These are phyloP conservation scores for Beauveria sp. DNA, from an alignment of 2,329 filamentous ascomycete species.

Conservation along the genomic window DNA sequence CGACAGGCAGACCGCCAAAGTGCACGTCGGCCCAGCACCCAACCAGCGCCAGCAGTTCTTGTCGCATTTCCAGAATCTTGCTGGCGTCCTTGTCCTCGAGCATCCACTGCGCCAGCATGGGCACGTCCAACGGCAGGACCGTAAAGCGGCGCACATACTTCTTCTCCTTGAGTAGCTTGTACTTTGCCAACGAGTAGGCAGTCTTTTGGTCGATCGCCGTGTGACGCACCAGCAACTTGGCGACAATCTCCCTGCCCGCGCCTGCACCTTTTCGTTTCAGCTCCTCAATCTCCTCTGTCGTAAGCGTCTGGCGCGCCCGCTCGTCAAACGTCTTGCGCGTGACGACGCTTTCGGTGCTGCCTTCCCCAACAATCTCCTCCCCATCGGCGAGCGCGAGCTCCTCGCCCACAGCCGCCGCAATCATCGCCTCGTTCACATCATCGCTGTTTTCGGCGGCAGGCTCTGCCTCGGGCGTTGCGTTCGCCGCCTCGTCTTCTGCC, in stretches of 20 bases:
- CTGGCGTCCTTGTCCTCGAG: slow-evolving; percentile 71
- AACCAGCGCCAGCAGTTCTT: slow-evolving; percentile 74
- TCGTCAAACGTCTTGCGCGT: slow-evolving; percentile 54
- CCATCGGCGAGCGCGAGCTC: slow-evolving; percentile 37
- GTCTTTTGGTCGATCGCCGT: slow-evolving; percentile 91
- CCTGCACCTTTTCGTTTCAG: slow-evolving; percentile 65
- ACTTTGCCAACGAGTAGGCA: slow-evolving; percentile 86
- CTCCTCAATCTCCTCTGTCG: slow-evolving; percentile 66
- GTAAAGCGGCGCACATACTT: slow-evolving; percentile 90
- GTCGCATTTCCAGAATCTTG: slow-evolving; percentile 77
- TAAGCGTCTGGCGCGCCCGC: slow-evolving; percentile 65
- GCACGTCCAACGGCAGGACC: slow-evolving; percentile 73
- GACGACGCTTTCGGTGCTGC: slow-evolving; percentile 29
- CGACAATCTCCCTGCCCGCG: slow-evolving; percentile 81
- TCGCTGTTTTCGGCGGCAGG: slow-evolving; percentile 33
- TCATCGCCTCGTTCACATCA: slow-evolving; percentile 34
- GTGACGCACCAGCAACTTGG: slow-evolving; percentile 87
- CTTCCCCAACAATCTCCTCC: slow-evolving; percentile 4
- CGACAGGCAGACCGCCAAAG: slow-evolving; percentile 34
- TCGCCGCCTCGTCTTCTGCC: slow-evolving; percentile 27
- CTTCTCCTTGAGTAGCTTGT: slow-evolving; percentile 85
- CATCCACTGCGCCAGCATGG: slow-evolving; percentile 67
- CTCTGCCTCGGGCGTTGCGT: slow-evolving; percentile 19
- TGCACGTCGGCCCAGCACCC: slow-evolving; percentile 89
- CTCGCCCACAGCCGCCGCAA: slow-evolving; percentile 29